Conservation (phyloP, 345 rosid genomes). For the Dimocarpus longan region DNA sequence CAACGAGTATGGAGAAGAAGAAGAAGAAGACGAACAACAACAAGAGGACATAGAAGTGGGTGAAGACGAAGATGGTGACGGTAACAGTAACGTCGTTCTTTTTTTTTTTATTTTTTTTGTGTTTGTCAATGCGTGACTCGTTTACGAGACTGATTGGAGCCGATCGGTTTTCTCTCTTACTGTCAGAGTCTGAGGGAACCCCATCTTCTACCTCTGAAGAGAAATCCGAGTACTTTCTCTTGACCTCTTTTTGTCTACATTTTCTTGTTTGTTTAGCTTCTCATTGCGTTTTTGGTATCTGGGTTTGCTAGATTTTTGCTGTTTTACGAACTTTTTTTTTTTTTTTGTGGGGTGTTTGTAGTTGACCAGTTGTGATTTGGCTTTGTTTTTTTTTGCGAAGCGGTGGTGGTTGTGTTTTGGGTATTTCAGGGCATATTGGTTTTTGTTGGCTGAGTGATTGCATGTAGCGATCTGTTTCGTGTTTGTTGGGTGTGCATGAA, state of each 20-base stretch:
- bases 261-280: constrained; percentile 5
- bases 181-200: constrained; percentile 63
- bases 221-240: constrained; percentile 61
- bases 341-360: background rate
- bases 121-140: constrained; percentile 25
- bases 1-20: constrained; percentile 33
- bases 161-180: constrained; percentile 13
- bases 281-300: constrained; percentile 8
- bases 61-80: constrained; percentile 35
- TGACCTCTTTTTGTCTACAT: constrained; percentile 20
- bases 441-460: constrained; percentile 30
- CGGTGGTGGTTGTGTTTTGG: constrained; percentile 9
- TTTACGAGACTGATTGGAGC: constrained; percentile 14
- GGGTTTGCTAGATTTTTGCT: constrained; percentile 20
- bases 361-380: constrained; percentile 21
- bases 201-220: constrained; percentile 55
- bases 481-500: constrained; percentile 10
- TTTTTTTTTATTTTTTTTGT: background rate
- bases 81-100: constrained; percentile 22
- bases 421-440: constrained; percentile 14
- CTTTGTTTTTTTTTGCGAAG: background rate
- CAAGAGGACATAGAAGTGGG: background rate
- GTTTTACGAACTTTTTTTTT: background rate
- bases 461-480: constrained; percentile 35
- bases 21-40: constrained; percentile 14